phyloP scores from a whole-genome alignment of 129 eudicot genomes.

The carrot (Daucus carota) region DNA sequence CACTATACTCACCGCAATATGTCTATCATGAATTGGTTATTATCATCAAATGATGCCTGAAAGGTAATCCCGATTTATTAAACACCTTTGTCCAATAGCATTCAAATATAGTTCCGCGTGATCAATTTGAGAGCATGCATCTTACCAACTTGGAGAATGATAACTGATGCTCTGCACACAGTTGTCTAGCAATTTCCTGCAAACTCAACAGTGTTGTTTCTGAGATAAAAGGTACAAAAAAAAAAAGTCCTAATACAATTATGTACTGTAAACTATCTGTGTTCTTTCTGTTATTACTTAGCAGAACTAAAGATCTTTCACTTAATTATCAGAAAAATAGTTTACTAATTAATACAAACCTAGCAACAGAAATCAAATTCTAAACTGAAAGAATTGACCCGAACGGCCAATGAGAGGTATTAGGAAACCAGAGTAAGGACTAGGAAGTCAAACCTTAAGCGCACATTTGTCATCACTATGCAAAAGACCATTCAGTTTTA shows the following conservation, averaged over 20 bases:
- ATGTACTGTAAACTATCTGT: neutral
- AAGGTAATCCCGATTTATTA: conserved; percentile 13
- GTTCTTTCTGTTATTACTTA: too few relatives aligned
- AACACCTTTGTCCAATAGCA: conserved; percentile 8
- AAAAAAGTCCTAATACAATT: neutral
- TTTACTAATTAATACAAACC: neutral
- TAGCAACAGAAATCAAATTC: neutral
- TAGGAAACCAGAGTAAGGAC: neutral
- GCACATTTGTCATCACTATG: conserved; percentile 92
- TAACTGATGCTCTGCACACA: conserved; percentile 75
- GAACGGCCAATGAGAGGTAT: neutral
- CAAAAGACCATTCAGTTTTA: conserved; percentile 83
- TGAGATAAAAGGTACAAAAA: neutral
- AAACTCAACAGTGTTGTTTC: conserved; percentile 8
- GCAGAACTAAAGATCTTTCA: neutral
- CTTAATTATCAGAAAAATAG: neutral
- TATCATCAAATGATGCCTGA: conserved; percentile 97
- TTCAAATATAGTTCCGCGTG: neutral
- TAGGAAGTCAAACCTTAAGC: conserved; percentile 50
- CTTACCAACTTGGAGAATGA: conserved; percentile 82
- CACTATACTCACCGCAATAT: conserved; percentile 58
- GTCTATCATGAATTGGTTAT: conserved; percentile 70
- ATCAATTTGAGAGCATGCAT: neutral
- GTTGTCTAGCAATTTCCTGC: conserved; percentile 91
- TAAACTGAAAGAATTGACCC: neutral